phyloP scores from a whole-genome alignment of 208 protist species.

The Trypanosoma brucei region DNA sequence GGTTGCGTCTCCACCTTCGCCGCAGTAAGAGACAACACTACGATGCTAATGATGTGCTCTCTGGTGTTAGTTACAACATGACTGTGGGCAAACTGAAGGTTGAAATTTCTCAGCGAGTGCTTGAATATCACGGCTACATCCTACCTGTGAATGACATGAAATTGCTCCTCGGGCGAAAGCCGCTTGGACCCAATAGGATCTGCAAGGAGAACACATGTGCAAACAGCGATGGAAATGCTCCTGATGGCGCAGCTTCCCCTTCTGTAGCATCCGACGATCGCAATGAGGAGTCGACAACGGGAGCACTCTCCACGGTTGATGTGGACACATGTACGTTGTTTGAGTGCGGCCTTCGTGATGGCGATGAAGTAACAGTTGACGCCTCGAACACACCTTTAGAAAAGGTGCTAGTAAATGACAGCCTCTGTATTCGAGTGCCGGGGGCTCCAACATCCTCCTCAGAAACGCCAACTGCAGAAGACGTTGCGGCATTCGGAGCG shows the following conservation, averaged over 20 bases:
- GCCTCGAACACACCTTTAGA: conserved; percentile 36
- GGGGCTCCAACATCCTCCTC: too few species aligned
- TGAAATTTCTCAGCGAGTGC: conserved; percentile 43
- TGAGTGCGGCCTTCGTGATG: conserved; percentile 62
- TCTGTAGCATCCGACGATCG: not conserved
- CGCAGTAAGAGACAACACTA: conserved; percentile 75
- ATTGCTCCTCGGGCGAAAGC: conserved; percentile 49
- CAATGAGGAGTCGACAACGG: not conserved
- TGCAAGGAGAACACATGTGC: not conserved
- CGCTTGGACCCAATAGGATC: conserved; percentile 27
- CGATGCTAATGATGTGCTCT: conserved; percentile 50
- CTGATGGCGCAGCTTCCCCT: not conserved
- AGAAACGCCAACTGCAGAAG: conserved; percentile 14
- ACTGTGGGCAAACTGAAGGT: conserved; percentile 49
- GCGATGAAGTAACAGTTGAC: conserved; percentile 60
- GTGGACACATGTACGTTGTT: conserved; percentile 48
- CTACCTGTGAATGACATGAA: conserved; percentile 46
- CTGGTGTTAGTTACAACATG: conserved; percentile 56
- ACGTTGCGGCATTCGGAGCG: conserved; percentile 29
- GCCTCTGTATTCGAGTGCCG: conserved; percentile 14
- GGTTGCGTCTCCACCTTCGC: conserved; percentile 61
- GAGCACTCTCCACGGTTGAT: not conserved
- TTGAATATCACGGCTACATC: conserved; percentile 46
- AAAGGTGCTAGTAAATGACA: conserved; percentile 12
- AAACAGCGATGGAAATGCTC: not conserved